Percentiles rank a stretch among this genome's conserved stretches.
Evolutionary conservation across 202 grass and related monocot species (phyloP).

Genomic region (Setaria italica): DNA sequence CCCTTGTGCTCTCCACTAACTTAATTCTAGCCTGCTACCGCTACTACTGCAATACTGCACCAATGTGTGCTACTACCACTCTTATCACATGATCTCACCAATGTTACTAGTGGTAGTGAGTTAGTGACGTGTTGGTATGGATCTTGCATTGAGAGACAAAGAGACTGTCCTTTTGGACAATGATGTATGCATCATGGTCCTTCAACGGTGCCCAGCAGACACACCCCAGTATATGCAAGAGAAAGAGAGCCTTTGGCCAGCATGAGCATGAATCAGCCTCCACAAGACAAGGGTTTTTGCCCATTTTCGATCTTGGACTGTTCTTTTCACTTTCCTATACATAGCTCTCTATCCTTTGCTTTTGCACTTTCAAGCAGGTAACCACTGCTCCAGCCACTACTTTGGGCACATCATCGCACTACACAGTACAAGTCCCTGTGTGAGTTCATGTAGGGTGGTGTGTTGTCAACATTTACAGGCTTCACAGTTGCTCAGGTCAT

Average conservation of each 20-base stretch:
- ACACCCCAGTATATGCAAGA: background rate
- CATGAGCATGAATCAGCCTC: conserved; percentile 29
- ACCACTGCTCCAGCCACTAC: conserved; percentile 42
- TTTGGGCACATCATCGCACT: conserved; percentile 48
- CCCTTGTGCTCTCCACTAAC: conserved; percentile 55
- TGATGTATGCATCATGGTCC: conserved; percentile 73
- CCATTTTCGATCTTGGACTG: conserved; percentile 42
- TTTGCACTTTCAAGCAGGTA: conserved; percentile 50
- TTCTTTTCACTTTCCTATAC: conserved; percentile 22
- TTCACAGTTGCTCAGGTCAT: conserved; percentile 24
- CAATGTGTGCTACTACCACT: background rate
- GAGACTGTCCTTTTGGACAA: conserved; percentile 56
- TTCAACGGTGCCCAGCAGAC: conserved; percentile 36
- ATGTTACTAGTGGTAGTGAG: conserved; percentile 6
- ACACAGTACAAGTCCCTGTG: conserved; percentile 37
- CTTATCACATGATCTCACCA: conserved; percentile 19
- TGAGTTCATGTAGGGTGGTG: conserved; percentile 38
- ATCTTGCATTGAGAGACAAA: conserved; percentile 22
- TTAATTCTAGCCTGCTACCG: background rate
- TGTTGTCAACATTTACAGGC: conserved; percentile 42
- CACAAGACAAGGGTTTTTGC: conserved; percentile 34
- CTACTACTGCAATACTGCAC: background rate
- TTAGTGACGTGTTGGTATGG: background rate
- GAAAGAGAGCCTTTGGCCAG: conserved; percentile 22
- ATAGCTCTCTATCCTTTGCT: conserved; percentile 15